phyloP scores from a whole-genome alignment of 768 basidiomycete genomes.

The Pleurotus tuoliensis region DNA sequence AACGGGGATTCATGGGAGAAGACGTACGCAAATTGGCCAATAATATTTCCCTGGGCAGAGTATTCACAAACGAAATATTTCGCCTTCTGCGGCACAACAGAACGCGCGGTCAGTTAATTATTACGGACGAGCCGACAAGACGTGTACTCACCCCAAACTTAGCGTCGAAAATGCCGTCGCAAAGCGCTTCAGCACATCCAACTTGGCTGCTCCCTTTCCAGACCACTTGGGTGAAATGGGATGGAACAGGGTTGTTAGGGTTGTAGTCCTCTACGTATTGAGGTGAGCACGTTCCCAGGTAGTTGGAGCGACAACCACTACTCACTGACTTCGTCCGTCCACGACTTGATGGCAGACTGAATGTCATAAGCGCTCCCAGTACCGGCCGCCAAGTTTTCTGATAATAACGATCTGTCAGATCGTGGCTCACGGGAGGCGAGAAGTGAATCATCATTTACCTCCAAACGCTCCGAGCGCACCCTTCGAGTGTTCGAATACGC shows the following conservation, averaged over 20 bases:
- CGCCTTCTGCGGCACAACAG: constrained; percentile 35
- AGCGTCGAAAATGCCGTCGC: constrained; percentile 54
- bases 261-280: constrained; percentile 48
- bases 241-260: constrained; percentile 49
- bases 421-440: background rate
- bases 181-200: constrained; percentile 57
- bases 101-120: constrained; percentile 3
- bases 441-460: constrained; percentile 34
- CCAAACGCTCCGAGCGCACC: constrained; percentile 62
- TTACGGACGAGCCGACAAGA: background rate
- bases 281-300: background rate
- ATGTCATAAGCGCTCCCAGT: constrained; percentile 53
- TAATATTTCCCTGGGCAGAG: constrained; percentile 58
- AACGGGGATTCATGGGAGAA: background rate
- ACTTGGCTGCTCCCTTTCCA: constrained; percentile 66
- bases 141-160: constrained; percentile 47
- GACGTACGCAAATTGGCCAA: constrained; percentile 57
- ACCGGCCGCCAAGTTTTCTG: constrained; percentile 75
- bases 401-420: constrained; percentile 1
- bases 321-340: constrained; percentile 68
- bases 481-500: constrained; percentile 66
- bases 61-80: constrained; percentile 72
- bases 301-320: constrained; percentile 12
- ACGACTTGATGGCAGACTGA: constrained; percentile 45
- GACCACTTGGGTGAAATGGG: constrained; percentile 76